These are phyloP conservation scores for Fusarium fujikuroi DNA, from an alignment of 2,329 filamentous ascomycete species.

Conservation along the genomic window DNA sequence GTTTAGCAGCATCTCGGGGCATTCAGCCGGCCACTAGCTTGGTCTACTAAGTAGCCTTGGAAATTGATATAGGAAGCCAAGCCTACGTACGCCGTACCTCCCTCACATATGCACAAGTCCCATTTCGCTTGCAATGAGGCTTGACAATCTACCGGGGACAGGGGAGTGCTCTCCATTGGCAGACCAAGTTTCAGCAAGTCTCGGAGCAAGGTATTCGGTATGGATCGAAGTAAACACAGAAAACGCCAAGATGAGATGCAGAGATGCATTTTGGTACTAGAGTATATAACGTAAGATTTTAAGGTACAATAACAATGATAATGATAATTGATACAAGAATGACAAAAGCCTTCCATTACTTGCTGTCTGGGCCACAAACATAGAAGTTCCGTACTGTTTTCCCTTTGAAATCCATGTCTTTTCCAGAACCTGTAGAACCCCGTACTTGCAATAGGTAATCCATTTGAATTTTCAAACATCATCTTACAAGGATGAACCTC, in stretches of 20 bases:
- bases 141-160: not conserved
- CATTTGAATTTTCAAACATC: not conserved
- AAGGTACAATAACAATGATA: not conserved
- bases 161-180: not conserved
- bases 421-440: too few species aligned
- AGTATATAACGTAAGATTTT: not conserved
- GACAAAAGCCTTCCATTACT: too few species aligned
- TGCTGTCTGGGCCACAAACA: not conserved
- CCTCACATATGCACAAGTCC: not conserved
- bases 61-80: too few species aligned
- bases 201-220: not conserved
- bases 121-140: not conserved
- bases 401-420: too few species aligned
- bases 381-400: too few species aligned
- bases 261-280: not conserved
- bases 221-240: not conserved
- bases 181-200: not conserved
- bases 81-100: not conserved
- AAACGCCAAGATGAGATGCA: not conserved
- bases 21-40: not conserved
- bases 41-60: not conserved
- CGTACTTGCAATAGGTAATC: too few species aligned
- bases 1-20: not conserved
- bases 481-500: too few species aligned
- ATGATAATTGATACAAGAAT: not conserved